Conservation (phyloP, 345 rosid genomes). For the Citrus sinensis region DNA sequence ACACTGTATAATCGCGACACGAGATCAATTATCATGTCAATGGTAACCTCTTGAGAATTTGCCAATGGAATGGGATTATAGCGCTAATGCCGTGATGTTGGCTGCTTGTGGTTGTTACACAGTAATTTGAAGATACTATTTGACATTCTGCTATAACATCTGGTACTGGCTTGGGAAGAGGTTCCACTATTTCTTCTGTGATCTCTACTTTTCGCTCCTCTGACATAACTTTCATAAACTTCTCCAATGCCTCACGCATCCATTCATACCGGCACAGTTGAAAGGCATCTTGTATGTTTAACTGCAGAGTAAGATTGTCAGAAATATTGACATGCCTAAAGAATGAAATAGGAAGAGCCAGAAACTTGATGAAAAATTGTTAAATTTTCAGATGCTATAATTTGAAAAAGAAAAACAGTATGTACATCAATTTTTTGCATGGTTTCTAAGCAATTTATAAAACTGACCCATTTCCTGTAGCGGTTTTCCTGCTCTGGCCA, state of each 20-base stretch:
- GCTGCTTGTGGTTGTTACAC: conserved; percentile 14
- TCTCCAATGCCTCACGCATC: conserved; percentile 72
- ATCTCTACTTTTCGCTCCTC: conserved; percentile 12
- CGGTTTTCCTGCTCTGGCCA: conserved; percentile 75
- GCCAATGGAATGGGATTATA: conserved; percentile 27
- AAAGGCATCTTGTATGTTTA: conserved; percentile 53
- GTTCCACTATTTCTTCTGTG: conserved; percentile 28
- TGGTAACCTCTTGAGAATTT: conserved; percentile 29
- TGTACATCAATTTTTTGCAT: background rate
- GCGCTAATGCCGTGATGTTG: conserved; percentile 18
- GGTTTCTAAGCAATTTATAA: background rate
- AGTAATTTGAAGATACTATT: conserved; percentile 27
- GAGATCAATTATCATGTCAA: conserved; percentile 13
- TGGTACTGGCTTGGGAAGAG: conserved; percentile 15
- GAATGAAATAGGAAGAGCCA: background rate
- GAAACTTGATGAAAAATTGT: background rate
- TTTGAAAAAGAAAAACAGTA: background rate
- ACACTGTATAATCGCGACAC: background rate
- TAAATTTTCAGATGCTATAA: background rate
- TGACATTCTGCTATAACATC: conserved; percentile 25
- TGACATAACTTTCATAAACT: conserved; percentile 34
- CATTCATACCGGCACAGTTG: conserved; percentile 74
- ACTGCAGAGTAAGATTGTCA: conserved; percentile 25
- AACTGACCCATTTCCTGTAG: conserved; percentile 65
- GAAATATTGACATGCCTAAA: background rate